A percentile compares a stretch with the other conserved stretches of the same genome.
Conservation (phyloP, 495 filamentous ascomycete species). For the Jackrogersella minutella region DNA sequence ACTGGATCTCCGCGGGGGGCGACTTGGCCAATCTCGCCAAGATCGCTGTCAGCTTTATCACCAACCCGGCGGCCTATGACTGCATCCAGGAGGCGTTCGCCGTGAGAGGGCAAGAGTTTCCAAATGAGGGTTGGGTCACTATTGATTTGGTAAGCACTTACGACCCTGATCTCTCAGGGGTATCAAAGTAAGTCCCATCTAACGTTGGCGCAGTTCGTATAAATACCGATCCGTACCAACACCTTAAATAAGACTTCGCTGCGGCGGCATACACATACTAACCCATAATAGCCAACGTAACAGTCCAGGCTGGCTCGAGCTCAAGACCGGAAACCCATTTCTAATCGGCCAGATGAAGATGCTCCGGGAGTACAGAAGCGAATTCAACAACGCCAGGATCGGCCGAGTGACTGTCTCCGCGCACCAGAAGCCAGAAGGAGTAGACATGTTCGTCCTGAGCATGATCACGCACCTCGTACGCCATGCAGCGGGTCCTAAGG, state of each 20-base stretch:
- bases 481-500: background rate
- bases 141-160: conserved; percentile 16
- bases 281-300: background rate
- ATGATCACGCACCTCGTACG: conserved; percentile 16
- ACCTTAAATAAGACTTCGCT: background rate
- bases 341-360: conserved; percentile 9
- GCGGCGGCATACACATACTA: background rate
- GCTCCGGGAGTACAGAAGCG: conserved; percentile 5
- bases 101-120: background rate
- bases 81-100: conserved; percentile 2
- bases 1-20: conserved; percentile 8
- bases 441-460: background rate
- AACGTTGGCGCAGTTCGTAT: background rate
- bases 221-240: background rate
- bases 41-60: conserved; percentile 5
- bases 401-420: background rate
- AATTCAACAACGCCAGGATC: conserved; percentile 10
- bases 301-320: conserved; percentile 1
- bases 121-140: background rate
- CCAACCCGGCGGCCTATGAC: background rate
- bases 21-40: background rate
- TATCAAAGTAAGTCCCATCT: too few relatives aligned
- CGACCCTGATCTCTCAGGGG: too few relatives aligned
- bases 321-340: conserved; percentile 1
- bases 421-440: background rate